Conservation (phyloP, 176 grass and related monocot genomes). For the Rhynchospora tenuis region DNA sequence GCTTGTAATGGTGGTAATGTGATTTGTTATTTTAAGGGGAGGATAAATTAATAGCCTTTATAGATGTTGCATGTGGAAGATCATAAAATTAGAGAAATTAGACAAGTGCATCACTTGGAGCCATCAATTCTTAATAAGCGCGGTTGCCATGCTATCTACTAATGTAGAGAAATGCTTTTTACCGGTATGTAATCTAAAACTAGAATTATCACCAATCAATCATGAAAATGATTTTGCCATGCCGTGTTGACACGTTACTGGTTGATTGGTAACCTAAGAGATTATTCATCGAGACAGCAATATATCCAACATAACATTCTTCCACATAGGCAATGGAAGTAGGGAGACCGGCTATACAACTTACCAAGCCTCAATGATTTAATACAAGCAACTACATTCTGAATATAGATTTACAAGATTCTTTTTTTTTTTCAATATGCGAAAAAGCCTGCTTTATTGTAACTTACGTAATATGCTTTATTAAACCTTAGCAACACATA, state of each 20-base stretch:
- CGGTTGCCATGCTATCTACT: background rate
- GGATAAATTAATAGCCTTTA: background rate
- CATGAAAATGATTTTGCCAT: background rate
- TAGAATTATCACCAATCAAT: background rate
- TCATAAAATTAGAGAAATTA: background rate
- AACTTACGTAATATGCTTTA: background rate
- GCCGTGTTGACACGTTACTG: background rate
- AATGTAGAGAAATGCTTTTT: background rate
- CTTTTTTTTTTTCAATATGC: background rate
- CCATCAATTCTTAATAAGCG: background rate
- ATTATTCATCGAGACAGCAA: background rate
- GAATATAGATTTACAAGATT: background rate
- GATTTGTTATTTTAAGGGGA: background rate
- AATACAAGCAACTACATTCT: background rate
- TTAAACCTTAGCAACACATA: background rate
- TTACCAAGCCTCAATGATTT: background rate
- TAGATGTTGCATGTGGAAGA: background rate
- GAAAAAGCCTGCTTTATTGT: background rate
- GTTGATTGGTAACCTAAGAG: background rate
- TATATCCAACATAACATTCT: background rate
- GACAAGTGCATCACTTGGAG: background rate
- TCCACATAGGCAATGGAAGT: background rate
- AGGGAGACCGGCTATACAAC: no score
- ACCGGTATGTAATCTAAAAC: background rate
- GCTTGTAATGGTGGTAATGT: background rate